phyloP scores from a whole-genome alignment of 2,329 filamentous ascomycete genomes.

The Sclerotinia minor region DNA sequence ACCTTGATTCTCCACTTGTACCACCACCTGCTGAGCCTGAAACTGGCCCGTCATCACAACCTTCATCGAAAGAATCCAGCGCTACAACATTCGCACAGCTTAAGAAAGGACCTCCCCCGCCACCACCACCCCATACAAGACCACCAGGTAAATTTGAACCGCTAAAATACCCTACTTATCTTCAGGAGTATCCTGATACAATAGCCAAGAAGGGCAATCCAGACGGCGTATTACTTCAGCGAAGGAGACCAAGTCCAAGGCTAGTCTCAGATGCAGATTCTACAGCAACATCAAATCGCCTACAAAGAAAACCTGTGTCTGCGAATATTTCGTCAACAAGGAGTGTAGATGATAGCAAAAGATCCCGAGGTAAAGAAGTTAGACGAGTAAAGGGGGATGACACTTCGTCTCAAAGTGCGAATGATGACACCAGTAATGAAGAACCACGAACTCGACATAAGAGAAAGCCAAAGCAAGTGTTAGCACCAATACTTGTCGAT shows the following conservation, averaged over 20 bases:
- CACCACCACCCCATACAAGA: slow-evolving; percentile 36
- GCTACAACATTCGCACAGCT: slow-evolving; percentile 9
- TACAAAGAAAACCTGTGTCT: slow-evolving; percentile 42
- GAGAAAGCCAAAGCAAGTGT: slow-evolving; percentile 42
- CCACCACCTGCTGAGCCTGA: slow-evolving; percentile 30
- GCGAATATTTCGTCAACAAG: slow-evolving; percentile 42
- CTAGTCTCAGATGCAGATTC: slow-evolving; percentile 26
- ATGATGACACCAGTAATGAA: slow-evolving; percentile 41
- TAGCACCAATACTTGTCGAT: slow-evolving; percentile 42
- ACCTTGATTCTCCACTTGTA: slow-evolving; percentile 31
- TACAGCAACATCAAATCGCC: slow-evolving; percentile 25
- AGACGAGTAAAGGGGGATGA: slow-evolving; percentile 35
- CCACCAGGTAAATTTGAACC: slow-evolving; percentile 43
- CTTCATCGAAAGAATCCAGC: background rate
- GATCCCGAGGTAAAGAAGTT: slow-evolving; percentile 31
- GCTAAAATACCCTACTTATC: slow-evolving; percentile 42
- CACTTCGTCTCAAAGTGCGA: slow-evolving; percentile 38
- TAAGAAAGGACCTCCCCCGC: slow-evolving; percentile 39
- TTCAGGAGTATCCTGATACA: slow-evolving; percentile 43
- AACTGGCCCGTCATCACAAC: slow-evolving; percentile 29
- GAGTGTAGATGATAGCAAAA: slow-evolving; percentile 35
- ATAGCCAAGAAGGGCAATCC: slow-evolving; percentile 34
- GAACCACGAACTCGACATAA: slow-evolving; percentile 32
- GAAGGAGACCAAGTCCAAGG: slow-evolving; percentile 34
- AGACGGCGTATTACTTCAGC: slow-evolving; percentile 38